Evolutionary conservation across 352 stramenopile genomes (phyloP).

Genomic region (Globisporangium spinosum): DNA sequence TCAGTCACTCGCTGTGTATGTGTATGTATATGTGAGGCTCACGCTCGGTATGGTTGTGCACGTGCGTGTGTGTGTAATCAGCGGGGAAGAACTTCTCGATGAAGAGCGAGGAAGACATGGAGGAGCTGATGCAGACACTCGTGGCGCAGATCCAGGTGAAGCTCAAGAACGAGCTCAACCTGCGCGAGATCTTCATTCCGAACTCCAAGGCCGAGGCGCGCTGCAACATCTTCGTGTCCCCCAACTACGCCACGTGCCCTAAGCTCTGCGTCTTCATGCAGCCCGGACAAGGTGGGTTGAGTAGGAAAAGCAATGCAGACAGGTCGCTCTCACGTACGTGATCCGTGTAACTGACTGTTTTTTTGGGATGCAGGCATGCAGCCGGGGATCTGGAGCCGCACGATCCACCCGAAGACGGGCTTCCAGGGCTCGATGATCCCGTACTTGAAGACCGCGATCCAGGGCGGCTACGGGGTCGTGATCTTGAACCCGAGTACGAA

Average conservation of each 20-base stretch:
- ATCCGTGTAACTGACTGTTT: not conserved
- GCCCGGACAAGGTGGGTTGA: slow-evolving; percentile 44
- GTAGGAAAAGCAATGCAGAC: not conserved
- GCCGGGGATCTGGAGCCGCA: slow-evolving; percentile 67
- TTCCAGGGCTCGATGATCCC: slow-evolving; percentile 87
- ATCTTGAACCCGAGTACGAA: slow-evolving; percentile 86
- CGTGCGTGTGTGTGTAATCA: slow-evolving; percentile 11
- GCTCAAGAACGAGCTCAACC: slow-evolving; percentile 78
- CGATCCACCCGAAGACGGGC: slow-evolving; percentile 72
- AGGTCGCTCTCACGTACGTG: not conserved
- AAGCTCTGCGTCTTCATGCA: slow-evolving; percentile 86
- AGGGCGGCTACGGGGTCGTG: slow-evolving; percentile 79
- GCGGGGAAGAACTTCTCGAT: slow-evolving; percentile 73
- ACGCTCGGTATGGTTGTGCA: not conserved
- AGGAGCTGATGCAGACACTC: slow-evolving; percentile 83
- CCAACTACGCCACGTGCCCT: slow-evolving; percentile 74
- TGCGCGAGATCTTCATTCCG: slow-evolving; percentile 86
- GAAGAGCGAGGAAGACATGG: slow-evolving; percentile 78
- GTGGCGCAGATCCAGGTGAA: slow-evolving; percentile 83
- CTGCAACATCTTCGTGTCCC: slow-evolving; percentile 84
- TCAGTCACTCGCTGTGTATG: not conserved
- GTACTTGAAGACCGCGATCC: slow-evolving; percentile 83
- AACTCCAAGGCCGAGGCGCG: slow-evolving; percentile 84
- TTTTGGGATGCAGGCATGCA: slow-evolving; percentile 38
- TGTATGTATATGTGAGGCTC: not conserved